phyloP scores from a whole-genome alignment of 2,329 filamentous ascomycete genomes.

The Aspergillus cejpii region DNA sequence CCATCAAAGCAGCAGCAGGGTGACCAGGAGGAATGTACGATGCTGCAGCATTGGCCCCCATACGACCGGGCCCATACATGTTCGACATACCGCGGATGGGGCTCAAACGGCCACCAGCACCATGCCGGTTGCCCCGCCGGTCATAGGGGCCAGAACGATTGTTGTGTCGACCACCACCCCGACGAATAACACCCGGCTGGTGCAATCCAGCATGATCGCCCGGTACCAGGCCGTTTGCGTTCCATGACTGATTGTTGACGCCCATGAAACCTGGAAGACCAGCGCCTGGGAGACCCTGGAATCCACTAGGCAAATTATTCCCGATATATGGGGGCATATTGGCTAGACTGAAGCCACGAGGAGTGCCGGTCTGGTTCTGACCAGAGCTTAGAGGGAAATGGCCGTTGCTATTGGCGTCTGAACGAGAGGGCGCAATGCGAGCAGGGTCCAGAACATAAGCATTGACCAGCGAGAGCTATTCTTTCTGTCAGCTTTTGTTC shows the following conservation, averaged over 20 bases:
- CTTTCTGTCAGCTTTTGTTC: slow-evolving; percentile 28
- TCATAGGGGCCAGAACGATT: slow-evolving; percentile 69
- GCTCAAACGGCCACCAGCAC: slow-evolving; percentile 47
- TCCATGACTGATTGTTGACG: slow-evolving; percentile 26
- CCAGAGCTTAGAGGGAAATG: slow-evolving; percentile 80
- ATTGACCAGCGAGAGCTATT: slow-evolving; percentile 80
- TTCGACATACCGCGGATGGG: slow-evolving; percentile 34
- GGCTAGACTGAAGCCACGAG: slow-evolving; percentile 81
- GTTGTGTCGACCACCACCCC: slow-evolving; percentile 57
- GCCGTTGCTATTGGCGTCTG: slow-evolving; percentile 90
- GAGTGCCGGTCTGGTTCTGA: slow-evolving; percentile 72
- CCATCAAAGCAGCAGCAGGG: slow-evolving; percentile 36
- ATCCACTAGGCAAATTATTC: slow-evolving; percentile 36
- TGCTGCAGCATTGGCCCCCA: slow-evolving; percentile 26
- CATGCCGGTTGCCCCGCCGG: slow-evolving; percentile 53
- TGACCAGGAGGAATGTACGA: slow-evolving; percentile 37
- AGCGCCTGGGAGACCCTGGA: slow-evolving; percentile 26
- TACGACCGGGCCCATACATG: slow-evolving; percentile 32
- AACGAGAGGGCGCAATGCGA: slow-evolving; percentile 86
- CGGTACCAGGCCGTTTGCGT: slow-evolving; percentile 24
- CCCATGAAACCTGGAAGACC: slow-evolving; percentile 33
- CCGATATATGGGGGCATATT: slow-evolving; percentile 58
- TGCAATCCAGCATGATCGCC: slow-evolving; percentile 44
- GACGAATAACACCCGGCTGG: slow-evolving; percentile 60
- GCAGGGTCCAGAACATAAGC: slow-evolving; percentile 89